Conservation (phyloP, 148 eudicot species). For the Chenopodium album region DNA sequence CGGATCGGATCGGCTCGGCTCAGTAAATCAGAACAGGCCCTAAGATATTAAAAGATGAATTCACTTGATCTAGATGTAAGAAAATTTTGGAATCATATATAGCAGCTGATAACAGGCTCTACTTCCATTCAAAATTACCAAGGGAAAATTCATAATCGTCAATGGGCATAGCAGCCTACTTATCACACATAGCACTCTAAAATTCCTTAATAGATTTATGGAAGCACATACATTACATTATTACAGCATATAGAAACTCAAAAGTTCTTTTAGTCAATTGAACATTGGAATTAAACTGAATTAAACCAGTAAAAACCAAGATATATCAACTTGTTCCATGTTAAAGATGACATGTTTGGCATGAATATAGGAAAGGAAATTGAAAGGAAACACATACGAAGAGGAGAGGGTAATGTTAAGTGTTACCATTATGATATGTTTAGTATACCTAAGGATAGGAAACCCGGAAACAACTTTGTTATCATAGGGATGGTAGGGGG, state of each 20-base stretch:
- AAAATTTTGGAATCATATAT: not conserved
- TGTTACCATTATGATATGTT: too few species aligned
- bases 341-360: not conserved
- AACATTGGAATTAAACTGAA: not conserved
- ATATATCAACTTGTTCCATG: not conserved
- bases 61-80: not conserved
- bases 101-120: not conserved
- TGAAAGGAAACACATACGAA: too few species aligned
- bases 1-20: too few species aligned
- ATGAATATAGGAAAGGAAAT: too few species aligned
- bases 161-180: not conserved
- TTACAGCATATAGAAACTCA: not conserved
- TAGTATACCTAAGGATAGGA: too few species aligned
- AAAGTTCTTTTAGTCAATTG: not conserved
- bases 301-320: not conserved
- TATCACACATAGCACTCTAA: not conserved
- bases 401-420: too few species aligned
- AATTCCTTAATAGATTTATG: not conserved
- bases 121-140: not conserved
- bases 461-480: too few species aligned
- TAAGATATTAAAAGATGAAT: not conserved
- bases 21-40: too few species aligned
- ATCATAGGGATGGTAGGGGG: too few species aligned
- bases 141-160: not conserved
- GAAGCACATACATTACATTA: not conserved